Conservation (phyloP, 768 basidiomycete genomes). For the Boletus vermiculosoides region DNA sequence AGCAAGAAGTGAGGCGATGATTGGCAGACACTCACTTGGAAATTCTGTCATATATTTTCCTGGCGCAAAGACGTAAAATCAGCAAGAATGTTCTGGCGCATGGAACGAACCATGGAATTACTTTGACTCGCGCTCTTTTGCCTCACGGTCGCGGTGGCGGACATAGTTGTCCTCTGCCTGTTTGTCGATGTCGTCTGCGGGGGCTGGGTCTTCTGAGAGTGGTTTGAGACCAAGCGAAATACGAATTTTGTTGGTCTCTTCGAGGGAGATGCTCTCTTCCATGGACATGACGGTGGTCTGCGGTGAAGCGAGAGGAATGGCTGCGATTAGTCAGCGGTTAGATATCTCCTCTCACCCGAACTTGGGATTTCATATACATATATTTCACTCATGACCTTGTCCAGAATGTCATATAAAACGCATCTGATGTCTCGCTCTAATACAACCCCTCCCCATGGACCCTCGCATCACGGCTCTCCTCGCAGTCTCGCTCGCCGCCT, state of each 20-base stretch:
- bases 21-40: constrained; percentile 76
- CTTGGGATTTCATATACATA: no score
- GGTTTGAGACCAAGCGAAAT: constrained; percentile 92
- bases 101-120: constrained; percentile 40
- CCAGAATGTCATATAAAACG: constrained; percentile 5
- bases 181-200: constrained; percentile 74
- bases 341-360: not conserved
- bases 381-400: no score
- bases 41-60: constrained; percentile 72
- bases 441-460: constrained; percentile 9
- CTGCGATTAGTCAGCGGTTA: constrained; percentile 11
- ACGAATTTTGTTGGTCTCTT: constrained; percentile 96
- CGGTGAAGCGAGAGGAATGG: not conserved
- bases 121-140: constrained; percentile 75
- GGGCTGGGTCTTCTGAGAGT: constrained; percentile 74
- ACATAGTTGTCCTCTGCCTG: constrained; percentile 87
- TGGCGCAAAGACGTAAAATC: constrained; percentile 33
- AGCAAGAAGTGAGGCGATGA: constrained; percentile 29
- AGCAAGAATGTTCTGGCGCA: constrained; percentile 13
- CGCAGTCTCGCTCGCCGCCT: constrained; percentile 2
- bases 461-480: constrained; percentile 12
- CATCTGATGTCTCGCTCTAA: not conserved
- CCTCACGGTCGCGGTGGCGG: constrained; percentile 64
- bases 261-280: constrained; percentile 88
- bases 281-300: constrained; percentile 50